Evolutionary conservation across 1,139 yeast genomes (phyloP).

Genomic region (Tardiomyces depauwii): DNA sequence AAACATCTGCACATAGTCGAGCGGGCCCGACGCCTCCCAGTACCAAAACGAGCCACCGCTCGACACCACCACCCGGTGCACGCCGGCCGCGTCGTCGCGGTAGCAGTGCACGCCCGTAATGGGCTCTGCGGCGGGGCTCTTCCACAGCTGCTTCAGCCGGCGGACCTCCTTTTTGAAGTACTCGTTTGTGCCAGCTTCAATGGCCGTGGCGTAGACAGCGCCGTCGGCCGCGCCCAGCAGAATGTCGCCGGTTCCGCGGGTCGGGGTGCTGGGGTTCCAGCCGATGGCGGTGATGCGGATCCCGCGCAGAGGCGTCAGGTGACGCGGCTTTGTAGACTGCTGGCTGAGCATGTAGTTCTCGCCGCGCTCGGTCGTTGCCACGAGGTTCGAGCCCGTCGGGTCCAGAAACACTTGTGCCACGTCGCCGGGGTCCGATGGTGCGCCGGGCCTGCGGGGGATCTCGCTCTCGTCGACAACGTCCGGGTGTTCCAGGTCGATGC

Average conservation of each 20-base stretch:
- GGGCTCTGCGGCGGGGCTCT: conserved; percentile 17
- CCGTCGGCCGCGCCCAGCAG: conserved; percentile 40
- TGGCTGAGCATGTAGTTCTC: conserved; percentile 37
- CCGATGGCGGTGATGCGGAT: conserved; percentile 31
- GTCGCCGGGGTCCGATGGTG: conserved; percentile 15
- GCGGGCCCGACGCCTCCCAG: conserved; percentile 22
- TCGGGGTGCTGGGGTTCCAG: conserved; percentile 32
- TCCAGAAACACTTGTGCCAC: conserved; percentile 35
- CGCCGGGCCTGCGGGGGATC: conserved; percentile 18
- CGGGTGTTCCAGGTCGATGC: conserved; percentile 46
- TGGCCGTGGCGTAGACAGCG: conserved; percentile 32
- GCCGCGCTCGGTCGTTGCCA: conserved; percentile 34
- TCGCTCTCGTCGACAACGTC: conserved; percentile 35
- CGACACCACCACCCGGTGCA: conserved; percentile 22
- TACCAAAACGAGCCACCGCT: conserved; percentile 31
- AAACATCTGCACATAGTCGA: not conserved
- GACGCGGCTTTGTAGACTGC: conserved; percentile 27
- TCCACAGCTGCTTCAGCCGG: conserved; percentile 31
- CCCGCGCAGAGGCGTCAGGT: conserved; percentile 33
- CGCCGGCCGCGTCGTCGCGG: conserved; percentile 8
- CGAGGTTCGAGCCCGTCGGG: conserved; percentile 38
- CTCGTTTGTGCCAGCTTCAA: conserved; percentile 34
- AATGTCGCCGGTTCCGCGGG: conserved; percentile 35
- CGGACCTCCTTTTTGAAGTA: conserved; percentile 33
- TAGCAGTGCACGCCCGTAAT: conserved; percentile 28